Evolutionary conservation across 2,329 filamentous ascomycete genomes (phyloP).

Genomic region (Colletotrichum destructivum): DNA sequence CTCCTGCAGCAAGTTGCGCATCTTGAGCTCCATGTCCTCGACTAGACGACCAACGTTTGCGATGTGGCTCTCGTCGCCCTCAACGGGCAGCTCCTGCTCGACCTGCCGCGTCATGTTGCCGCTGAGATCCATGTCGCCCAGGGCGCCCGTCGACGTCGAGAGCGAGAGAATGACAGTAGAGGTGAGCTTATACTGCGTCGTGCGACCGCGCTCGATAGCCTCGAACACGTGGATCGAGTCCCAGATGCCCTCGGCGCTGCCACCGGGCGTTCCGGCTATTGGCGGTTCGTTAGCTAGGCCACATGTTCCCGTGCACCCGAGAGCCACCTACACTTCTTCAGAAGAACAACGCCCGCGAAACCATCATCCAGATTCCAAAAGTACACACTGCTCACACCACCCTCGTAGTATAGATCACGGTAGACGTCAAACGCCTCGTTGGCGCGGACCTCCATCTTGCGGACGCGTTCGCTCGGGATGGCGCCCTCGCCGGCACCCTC

Average conservation of each 20-base stretch:
- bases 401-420: constrained; percentile 96
- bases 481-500: constrained; percentile 82
- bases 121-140: constrained; percentile 91
- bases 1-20: constrained; percentile 97
- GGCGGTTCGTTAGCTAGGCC: not conserved
- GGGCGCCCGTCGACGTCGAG: constrained; percentile 69
- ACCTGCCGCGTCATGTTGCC: constrained; percentile 99
- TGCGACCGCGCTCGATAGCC: constrained; percentile 91
- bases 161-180: constrained; percentile 96
- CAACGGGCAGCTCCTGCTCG: constrained; percentile 90
- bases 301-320: not conserved
- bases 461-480: constrained; percentile 89
- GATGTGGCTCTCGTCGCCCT: constrained; percentile 93
- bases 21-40: constrained; percentile 99
- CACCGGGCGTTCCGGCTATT: constrained; percentile 76
- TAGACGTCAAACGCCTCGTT: constrained; percentile 99
- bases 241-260: constrained; percentile 85
- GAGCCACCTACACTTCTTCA: constrained; percentile 85
- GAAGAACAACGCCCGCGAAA: constrained; percentile 93
- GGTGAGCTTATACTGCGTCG: constrained; percentile 97
- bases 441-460: constrained; percentile 93
- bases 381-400: constrained; percentile 95
- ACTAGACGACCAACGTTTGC: constrained; percentile 94
- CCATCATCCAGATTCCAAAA: constrained; percentile 99
- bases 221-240: constrained; percentile 99